A percentile compares a stretch with the other conserved stretches of the same genome.
phyloP scores from a whole-genome alignment of 768 basidiomycete genomes.

The Podaxis sp. region DNA sequence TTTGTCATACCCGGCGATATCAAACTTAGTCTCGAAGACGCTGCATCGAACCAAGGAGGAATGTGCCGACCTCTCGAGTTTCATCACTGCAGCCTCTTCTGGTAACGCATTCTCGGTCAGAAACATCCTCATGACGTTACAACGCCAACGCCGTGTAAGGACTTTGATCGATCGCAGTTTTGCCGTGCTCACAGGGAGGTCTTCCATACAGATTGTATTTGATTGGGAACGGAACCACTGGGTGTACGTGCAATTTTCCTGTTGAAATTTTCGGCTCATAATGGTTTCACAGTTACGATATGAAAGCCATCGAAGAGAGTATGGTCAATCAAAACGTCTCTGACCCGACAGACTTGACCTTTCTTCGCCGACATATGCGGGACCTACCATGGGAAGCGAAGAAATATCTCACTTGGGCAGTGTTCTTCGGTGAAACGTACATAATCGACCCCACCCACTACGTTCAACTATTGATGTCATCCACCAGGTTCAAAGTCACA shows the following conservation, averaged over 20 bases:
- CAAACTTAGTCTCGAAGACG: conserved; percentile 56
- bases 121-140: conserved; percentile 58
- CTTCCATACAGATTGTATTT: conserved; percentile 48
- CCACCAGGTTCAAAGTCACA: conserved; percentile 60
- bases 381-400: conserved; percentile 60
- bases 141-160: conserved; percentile 58
- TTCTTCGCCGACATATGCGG: conserved; percentile 53
- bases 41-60: conserved; percentile 57
- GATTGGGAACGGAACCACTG: conserved; percentile 63
- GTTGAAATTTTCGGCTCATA: background rate
- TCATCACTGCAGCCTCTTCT: conserved; percentile 52
- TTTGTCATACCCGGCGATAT: conserved; percentile 50
- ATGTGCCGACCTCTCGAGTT: conserved; percentile 45
- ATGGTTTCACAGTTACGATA: conserved; percentile 41
- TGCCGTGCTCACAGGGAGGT: background rate
- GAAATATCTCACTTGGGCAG: conserved; percentile 68
- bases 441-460: conserved; percentile 17
- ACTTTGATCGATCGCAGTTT: background rate
- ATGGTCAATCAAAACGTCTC: conserved; percentile 47
- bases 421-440: conserved; percentile 68
- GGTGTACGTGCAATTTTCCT: conserved; percentile 40
- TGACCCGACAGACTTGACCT: conserved; percentile 60
- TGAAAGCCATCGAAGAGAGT: conserved; percentile 50
- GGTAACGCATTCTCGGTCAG: conserved; percentile 72
- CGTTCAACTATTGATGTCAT: background rate